Base-by-base conservation (phyloP, 2,329 filamentous ascomycete genomes). In the Fusarium agapanthi region DNA sequence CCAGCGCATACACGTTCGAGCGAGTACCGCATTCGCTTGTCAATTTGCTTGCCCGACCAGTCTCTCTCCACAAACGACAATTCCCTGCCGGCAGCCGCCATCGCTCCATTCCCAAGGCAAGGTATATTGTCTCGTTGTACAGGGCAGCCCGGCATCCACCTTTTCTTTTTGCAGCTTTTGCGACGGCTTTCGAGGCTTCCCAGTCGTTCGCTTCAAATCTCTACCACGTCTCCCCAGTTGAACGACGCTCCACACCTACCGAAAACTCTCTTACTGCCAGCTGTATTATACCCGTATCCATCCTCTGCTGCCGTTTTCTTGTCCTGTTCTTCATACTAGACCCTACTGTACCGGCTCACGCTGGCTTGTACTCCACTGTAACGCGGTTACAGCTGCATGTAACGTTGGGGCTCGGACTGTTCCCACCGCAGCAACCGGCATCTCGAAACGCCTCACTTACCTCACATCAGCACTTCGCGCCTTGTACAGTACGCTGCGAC, bases 401-500 rank as follows among this genome's bases (percentile, higher is more conserved):
- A 76, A 77, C 75, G 65, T 76, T 77, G 75, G 65, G 66, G 58
- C 69, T 66, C 62, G 56, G 65, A 61, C 67, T 66, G 68, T 76
- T 74, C 69, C 74, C 75, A 75, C 71, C 68, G 53, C 68, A 71
- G 73, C 67, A 72, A 58, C 76, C 76, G 61, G 75, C 78, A 77
- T 80, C 75, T 79, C 78, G 80, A 83, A 82, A 81, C 78, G 59
- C 65, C 65, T 69, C 66, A 69, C 58, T 67, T 66, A 69, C 66
- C 66, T 69, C 58, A 53, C 50, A 72, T 76, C 74, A 75, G 63
- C 70, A 61, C 69, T 59, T 61, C 61, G 56, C 65, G 59, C 65
- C 65, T 48, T 53, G 66, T 47, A 69, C 58, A 68, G 38, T 53
- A 47, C 45, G 34, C 38, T 45, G 34, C 35, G 34, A 53, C 44